Evolutionary conservation across 805 yeast genomes (phyloP), one percentile per base, ranked within the genome.

Genomic region (Saturnispora kantuleensis): DNA sequence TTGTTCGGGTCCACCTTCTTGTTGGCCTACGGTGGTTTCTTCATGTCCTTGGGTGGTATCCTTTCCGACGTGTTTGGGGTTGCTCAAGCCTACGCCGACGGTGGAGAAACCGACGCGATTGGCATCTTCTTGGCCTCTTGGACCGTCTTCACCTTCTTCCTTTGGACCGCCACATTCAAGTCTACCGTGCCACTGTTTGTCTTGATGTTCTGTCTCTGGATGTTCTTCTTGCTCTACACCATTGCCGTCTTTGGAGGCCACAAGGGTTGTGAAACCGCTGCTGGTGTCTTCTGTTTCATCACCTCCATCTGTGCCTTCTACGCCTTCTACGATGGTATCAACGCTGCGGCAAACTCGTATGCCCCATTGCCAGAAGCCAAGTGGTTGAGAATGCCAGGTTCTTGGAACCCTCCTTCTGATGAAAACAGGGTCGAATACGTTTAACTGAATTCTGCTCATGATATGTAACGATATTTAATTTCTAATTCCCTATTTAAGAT

Each of bases 1-100:
- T 63, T 70, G 3, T 74, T 70, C 54, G 77, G 71, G 35, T 70
- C 71, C 10, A 67, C 72, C 10, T 68, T 72, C 16, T 59, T 73
- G 35, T 60, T 65, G 30, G 63, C 69, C 42, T 71, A 64, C 54
- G 79, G 77, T 38, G 70, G 71, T 6, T 74, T 74, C 57, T 74
- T 73, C 65, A 56, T 69, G 52, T 59, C 70, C 3, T 68, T 59
- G 51, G 77, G 73, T 32, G 67, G 68, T 18, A 62, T 72, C 18
- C 54, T 59, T 45, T 60, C 70, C 13, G 66, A 65, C 36, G 55
- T 62, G 10, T 71, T 72, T 53, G 77, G 72, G 2, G 66, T 74
- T 34, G 50, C 52, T 1, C 56, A 59, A 1, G 68, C 71, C 4
- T 73, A 73, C 50, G 54, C 57, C 12, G 61, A 59, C 15, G 48